phyloP scores from a whole-genome alignment of 768 basidiomycete genomes.

The Xerocomellus amylosporus region DNA sequence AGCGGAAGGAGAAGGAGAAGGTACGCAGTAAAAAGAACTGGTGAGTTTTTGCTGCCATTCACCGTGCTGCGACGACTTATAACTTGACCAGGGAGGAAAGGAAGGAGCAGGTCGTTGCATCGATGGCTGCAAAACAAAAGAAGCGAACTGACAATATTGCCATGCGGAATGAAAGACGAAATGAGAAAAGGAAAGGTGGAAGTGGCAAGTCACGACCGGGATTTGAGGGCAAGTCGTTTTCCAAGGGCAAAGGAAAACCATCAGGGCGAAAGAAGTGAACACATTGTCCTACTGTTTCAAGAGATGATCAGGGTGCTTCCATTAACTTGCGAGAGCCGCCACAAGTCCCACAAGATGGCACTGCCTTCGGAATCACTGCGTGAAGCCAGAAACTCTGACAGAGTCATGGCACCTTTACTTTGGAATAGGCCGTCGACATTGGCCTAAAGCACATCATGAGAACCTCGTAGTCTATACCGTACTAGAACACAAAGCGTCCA shows the following conservation, averaged over 20 bases:
- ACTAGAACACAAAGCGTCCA: too few species aligned
- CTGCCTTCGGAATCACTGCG: not conserved
- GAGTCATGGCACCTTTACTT: not conserved
- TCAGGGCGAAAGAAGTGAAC: constrained; percentile 23
- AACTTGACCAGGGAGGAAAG: constrained; percentile 69
- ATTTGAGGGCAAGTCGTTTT: constrained; percentile 83
- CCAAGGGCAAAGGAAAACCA: constrained; percentile 45
- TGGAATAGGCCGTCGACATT: too few species aligned
- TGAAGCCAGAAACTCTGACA: not conserved
- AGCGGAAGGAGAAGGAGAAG: constrained; percentile 91
- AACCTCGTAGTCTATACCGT: too few species aligned
- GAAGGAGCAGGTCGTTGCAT: constrained; percentile 69
- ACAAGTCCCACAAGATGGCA: not conserved
- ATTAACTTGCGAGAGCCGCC: not conserved
- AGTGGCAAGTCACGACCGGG: constrained; percentile 73
- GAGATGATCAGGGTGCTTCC: not conserved
- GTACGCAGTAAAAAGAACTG: constrained; percentile 79
- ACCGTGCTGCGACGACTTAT: not conserved
- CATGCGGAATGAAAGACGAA: constrained; percentile 72
- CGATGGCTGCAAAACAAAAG: constrained; percentile 85
- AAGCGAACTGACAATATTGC: constrained; percentile 92
- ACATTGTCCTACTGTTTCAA: not conserved
- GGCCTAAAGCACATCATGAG: not conserved
- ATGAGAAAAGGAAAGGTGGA: constrained; percentile 53
- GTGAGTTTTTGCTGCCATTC: constrained; percentile 42